Conservation (phyloP, 116 monocot genomes). For the Trichopus zeylanicus region DNA sequence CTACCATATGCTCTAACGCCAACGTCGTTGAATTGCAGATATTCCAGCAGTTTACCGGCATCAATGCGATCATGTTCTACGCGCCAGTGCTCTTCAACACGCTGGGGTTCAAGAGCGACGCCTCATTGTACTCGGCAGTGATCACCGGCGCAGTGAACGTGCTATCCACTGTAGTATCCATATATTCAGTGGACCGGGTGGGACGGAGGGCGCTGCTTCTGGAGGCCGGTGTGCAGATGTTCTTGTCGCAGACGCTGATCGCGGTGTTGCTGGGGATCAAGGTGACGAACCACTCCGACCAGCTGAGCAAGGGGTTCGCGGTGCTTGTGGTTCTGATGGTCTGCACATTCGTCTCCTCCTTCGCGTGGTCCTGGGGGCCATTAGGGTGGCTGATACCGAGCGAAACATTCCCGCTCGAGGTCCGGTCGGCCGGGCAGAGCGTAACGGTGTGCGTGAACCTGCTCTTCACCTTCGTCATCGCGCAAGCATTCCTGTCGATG, state of each 20-base stretch:
- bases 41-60: conserved; percentile 78
- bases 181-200: conserved; percentile 52
- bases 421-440: conserved; percentile 80
- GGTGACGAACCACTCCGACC: conserved; percentile 36
- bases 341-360: conserved; percentile 63
- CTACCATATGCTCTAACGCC: no score
- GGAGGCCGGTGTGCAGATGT: conserved; percentile 72
- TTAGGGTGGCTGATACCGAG: conserved; percentile 79
- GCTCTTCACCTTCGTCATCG: conserved; percentile 77
- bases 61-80: conserved; percentile 90
- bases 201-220: conserved; percentile 57
- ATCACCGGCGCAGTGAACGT: conserved; percentile 75
- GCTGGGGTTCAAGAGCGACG: conserved; percentile 61
- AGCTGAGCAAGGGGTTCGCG: conserved; percentile 35
- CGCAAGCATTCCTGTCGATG: conserved; percentile 77
- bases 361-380: conserved; percentile 88
- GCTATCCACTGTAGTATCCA: conserved; percentile 66
- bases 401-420: conserved; percentile 79
- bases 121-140: conserved; percentile 67
- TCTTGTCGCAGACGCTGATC: conserved; percentile 56
- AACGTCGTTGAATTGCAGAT: conserved; percentile 7
- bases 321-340: conserved; percentile 58
- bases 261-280: conserved; percentile 51
- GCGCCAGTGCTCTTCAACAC: conserved; percentile 81
- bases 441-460: conserved; percentile 74